Conservation (phyloP, 192 early-diverging fungal genomes). For the Dissophora globulifera region DNA sequence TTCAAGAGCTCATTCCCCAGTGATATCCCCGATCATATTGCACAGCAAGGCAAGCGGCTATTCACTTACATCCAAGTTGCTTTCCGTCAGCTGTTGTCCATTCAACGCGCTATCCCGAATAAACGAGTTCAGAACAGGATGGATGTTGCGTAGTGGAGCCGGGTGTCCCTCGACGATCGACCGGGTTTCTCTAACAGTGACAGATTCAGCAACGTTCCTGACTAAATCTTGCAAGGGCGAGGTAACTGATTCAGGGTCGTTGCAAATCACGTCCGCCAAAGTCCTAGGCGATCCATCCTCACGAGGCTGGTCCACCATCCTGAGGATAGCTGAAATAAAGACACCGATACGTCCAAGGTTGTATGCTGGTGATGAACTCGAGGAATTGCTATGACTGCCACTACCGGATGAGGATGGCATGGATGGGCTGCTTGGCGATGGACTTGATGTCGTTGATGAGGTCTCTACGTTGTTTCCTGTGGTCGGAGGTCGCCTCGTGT, state of each 20-base stretch:
- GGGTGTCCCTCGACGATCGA: conserved; percentile 46
- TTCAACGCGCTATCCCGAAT: conserved; percentile 42
- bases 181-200: conserved; percentile 48
- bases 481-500: conserved; percentile 15
- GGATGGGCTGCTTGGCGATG: conserved; percentile 45
- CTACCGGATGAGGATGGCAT: conserved; percentile 15
- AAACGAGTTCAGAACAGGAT: conserved; percentile 34
- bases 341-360: conserved; percentile 51
- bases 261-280: conserved; percentile 51
- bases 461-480: conserved; percentile 1
- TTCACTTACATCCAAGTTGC: conserved; percentile 40
- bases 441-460: conserved; percentile 22
- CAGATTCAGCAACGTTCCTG: conserved; percentile 37
- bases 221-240: conserved; percentile 43
- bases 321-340: conserved; percentile 45
- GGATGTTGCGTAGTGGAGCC: conserved; percentile 48
- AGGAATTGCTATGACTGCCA: conserved; percentile 4
- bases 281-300: conserved; percentile 50
- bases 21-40: too few relatives aligned
- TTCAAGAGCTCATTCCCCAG: neutral
- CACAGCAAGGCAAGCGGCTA: too few relatives aligned
- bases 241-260: conserved; percentile 27
- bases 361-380: conserved; percentile 31
- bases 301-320: conserved; percentile 54
- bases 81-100: conserved; percentile 46